phyloP scores from a whole-genome alignment of 75 land plant species.

The Selaginella tamariscina region DNA sequence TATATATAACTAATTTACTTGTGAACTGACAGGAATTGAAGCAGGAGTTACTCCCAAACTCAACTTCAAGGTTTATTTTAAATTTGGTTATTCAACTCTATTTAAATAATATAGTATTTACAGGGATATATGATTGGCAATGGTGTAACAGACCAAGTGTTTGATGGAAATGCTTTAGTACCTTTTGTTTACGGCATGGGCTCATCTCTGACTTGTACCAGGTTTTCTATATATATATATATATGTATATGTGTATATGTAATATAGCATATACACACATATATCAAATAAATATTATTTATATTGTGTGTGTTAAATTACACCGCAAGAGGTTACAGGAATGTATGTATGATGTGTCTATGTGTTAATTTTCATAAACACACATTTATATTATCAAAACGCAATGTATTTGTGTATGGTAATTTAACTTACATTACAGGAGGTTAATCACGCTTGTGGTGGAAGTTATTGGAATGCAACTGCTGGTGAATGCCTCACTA shows the following conservation, averaged over 20 bases:
- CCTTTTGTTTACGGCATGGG: neutral
- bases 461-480: constrained; percentile 1
- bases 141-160: neutral
- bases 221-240: neutral
- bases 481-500: neutral
- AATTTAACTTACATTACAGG: neutral
- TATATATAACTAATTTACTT: neutral
- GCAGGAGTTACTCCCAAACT: neutral
- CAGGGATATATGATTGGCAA: constrained; percentile 1
- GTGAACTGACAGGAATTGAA: neutral
- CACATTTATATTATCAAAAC: neutral
- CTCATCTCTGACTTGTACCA: neutral
- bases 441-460: neutral
- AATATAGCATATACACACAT: neutral
- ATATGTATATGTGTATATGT: neutral
- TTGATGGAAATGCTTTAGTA: neutral
- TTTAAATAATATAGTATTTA: neutral
- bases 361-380: neutral
- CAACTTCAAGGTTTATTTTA: constrained; percentile 1
- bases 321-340: too few relatives aligned
- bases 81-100: neutral
- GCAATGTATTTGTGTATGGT: neutral
- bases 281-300: too few relatives aligned
- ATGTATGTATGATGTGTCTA: neutral
- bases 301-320: too few relatives aligned